Evolutionary conservation across 2,329 filamentous ascomycete genomes (phyloP).

Genomic region (Aureobasidium lini): DNA sequence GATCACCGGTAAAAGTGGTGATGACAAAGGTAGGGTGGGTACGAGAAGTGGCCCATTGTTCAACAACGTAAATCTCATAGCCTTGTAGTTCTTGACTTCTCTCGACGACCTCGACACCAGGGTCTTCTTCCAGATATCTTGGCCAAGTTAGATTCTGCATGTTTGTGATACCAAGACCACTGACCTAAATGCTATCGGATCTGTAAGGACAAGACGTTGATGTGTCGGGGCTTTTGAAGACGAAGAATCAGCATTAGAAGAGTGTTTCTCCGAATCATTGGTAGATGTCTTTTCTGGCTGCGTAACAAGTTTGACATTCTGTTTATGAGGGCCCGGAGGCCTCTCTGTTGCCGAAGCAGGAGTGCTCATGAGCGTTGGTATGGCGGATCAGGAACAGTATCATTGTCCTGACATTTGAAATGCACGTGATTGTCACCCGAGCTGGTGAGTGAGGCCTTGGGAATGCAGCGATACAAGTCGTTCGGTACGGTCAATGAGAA

Average conservation of each 20-base stretch:
- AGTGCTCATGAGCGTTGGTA: slow-evolving; percentile 12
- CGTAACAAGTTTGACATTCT: slow-evolving; percentile 1
- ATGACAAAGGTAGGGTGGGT: slow-evolving; percentile 86
- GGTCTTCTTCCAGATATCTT: slow-evolving; percentile 75
- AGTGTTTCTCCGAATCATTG: neutral
- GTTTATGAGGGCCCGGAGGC: slow-evolving; percentile 12
- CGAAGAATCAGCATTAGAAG: neutral
- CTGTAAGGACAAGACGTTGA: slow-evolving; percentile 56
- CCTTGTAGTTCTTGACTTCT: slow-evolving; percentile 63
- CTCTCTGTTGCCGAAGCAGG: slow-evolving; percentile 5
- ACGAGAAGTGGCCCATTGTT: slow-evolving; percentile 95
- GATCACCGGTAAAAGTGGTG: slow-evolving; percentile 85
- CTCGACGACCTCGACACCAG: slow-evolving; percentile 65
- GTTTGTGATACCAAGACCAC: slow-evolving; percentile 23
- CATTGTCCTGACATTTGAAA: slow-evolving; percentile 6
- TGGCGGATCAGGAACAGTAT: neutral
- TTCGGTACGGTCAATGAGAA: too few relatives aligned
- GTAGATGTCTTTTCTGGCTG: neutral
- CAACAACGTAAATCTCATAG: slow-evolving; percentile 89
- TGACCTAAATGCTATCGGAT: slow-evolving; percentile 55
- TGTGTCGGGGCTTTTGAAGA: slow-evolving; percentile 24
- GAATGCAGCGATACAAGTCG: too few relatives aligned
- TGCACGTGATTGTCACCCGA: neutral
- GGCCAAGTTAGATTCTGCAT: slow-evolving; percentile 23
- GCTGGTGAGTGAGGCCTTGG: neutral